phyloP scores from a whole-genome alignment of 306 rosid species.

The Adenanthera pavonina region DNA sequence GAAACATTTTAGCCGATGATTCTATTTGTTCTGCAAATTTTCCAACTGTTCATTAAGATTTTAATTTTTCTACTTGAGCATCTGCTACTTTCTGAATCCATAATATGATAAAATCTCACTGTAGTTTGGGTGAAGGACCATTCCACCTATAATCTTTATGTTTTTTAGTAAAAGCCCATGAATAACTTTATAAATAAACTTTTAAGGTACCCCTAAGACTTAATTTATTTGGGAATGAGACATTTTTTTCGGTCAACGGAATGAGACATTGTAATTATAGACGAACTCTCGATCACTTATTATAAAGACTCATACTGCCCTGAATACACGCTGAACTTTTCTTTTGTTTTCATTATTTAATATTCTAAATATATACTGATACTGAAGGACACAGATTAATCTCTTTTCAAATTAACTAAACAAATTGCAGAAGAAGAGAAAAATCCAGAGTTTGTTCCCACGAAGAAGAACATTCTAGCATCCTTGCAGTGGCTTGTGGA shows the following conservation, averaged over 20 bases:
- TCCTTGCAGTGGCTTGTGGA: slow-evolving; percentile 75
- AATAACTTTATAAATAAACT: neutral
- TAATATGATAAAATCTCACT: neutral
- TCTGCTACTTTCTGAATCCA: neutral
- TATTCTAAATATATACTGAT: neutral
- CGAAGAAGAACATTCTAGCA: slow-evolving; percentile 64
- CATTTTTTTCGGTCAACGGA: too few relatives aligned
- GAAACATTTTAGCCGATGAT: neutral
- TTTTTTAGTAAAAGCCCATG: neutral
- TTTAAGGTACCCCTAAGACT: neutral
- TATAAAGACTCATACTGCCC: neutral
- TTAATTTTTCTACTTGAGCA: neutral
- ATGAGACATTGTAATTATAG: neutral
- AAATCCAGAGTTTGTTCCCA: slow-evolving; percentile 46
- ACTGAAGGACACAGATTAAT: slow-evolving; percentile 14
- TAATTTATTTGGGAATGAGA: neutral
- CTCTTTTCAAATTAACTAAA: slow-evolving; percentile 17
- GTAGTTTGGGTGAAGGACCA: neutral
- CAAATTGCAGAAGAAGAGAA: slow-evolving; percentile 51
- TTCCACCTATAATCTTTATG: neutral
- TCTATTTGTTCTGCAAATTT: neutral
- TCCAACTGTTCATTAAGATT: neutral
- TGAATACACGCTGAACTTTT: neutral
- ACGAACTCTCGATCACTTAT: neutral
- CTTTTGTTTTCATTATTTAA: neutral